Evolutionary conservation across 164 flowering plant species (phyloP), one percentile per base, ranked within the genome.

Genomic region (Buxus sempervirens): DNA sequence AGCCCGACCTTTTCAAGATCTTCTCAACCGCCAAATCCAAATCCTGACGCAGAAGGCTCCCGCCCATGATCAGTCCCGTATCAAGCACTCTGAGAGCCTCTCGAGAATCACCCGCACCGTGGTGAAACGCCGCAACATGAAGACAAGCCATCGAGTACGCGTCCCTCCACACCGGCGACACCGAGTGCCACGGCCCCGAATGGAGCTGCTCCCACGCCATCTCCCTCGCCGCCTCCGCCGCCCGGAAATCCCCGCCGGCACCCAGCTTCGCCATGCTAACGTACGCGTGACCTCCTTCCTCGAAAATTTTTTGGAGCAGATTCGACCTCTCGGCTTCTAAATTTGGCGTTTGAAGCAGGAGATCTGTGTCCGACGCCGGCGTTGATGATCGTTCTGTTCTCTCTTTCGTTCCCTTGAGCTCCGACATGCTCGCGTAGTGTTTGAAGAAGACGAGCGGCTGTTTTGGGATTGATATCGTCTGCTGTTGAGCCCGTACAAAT

Each of bases 201-300:
- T 93, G 99, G 15, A 95, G 91, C 78, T 93, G 99, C 85, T 95
- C 99, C 99, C 97, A 95, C 24, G 97, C 98, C 93, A 93, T 89
- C 78, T 95, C 99, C 4, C 81, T 68, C 54, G 96, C 90, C 28
- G 86, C 88, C 87, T 95, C 99, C 42, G 99, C 97, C 49, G 97
- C 95, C 8, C 85, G 67, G 32, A 71, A 25, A 76, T 92, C 91
- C 0, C 96, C 91, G 54, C 64, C 73, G 41, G 86, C 88, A 0
- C 91, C 89, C 1, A 65, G 80, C 2, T 78, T 36, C 21, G 82
- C 85, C 84, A 93, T 82, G 74, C 79, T 72, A 60, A 82, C 86
- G 78, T 66, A 93, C 8, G 91, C 91, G 73, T 85, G 93, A 15
- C 97, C 98, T 9, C 98, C 99, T 62, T 87, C 84, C 58, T 80